Percentiles rank a stretch among this genome's conserved stretches.
Conservation (phyloP, 148 eudicot species). For the Dysphania ambrosioides region DNA sequence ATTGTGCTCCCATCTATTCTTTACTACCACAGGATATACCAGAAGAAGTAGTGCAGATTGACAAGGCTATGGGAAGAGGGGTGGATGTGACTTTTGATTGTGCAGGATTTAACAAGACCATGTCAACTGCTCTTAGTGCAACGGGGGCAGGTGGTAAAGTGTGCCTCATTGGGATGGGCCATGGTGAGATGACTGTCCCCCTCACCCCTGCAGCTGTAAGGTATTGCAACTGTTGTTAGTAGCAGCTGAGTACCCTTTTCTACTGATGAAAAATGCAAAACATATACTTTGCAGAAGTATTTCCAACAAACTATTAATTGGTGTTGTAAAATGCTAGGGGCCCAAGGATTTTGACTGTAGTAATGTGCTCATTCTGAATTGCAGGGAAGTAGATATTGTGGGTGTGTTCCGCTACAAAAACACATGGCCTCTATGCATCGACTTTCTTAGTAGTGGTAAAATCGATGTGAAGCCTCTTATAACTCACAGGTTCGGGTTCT, state of each 20-base stretch:
- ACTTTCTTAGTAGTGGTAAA: slow-evolving; percentile 74
- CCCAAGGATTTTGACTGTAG: neutral
- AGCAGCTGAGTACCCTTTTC: neutral
- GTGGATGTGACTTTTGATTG: slow-evolving; percentile 73
- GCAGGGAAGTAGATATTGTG: slow-evolving; percentile 80
- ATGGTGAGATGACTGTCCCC: slow-evolving; percentile 72
- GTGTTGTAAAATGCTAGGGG: too few relatives aligned
- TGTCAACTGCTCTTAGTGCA: slow-evolving; percentile 73
- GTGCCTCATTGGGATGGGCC: slow-evolving; percentile 90
- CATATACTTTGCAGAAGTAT: neutral
- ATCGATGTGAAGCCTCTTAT: slow-evolving; percentile 86
- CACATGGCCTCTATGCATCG: slow-evolving; percentile 90
- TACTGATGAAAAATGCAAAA: neutral
- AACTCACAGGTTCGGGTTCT: slow-evolving; percentile 84
- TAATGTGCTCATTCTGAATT: neutral
- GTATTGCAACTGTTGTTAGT: slow-evolving; percentile 42
- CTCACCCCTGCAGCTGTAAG: slow-evolving; percentile 88
- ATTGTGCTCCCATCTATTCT: neutral
- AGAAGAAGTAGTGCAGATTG: slow-evolving; percentile 47
- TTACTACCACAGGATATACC: slow-evolving; percentile 49
- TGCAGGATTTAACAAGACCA: slow-evolving; percentile 84
- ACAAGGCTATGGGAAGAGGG: slow-evolving; percentile 57
- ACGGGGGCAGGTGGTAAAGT: slow-evolving; percentile 82
- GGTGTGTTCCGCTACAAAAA: slow-evolving; percentile 88
- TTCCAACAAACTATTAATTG: neutral